Conservation (phyloP, 1,284 basidiomycete genomes). For the Irpex rosettiformis region DNA sequence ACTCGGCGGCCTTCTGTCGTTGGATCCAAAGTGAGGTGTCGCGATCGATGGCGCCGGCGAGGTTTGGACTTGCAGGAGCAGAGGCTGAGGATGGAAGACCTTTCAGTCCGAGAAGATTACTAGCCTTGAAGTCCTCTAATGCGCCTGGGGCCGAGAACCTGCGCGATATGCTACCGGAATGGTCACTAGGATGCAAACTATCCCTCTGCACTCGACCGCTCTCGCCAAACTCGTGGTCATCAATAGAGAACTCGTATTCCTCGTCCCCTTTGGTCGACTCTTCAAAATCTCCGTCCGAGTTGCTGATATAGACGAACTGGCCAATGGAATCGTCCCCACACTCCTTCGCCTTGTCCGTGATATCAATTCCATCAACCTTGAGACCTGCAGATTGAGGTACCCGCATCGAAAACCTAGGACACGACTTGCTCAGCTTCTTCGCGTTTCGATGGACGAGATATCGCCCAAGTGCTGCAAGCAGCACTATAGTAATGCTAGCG, state of each 20-base stretch:
- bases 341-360: not conserved
- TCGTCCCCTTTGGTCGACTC: not conserved
- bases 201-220: not conserved
- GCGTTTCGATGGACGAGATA: slow-evolving; percentile 9
- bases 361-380: not conserved
- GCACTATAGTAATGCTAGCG: slow-evolving; percentile 1
- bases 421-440: slow-evolving; percentile 2
- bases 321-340: not conserved
- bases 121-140: not conserved
- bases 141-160: not conserved
- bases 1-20: slow-evolving; percentile 16
- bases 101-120: not conserved
- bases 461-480: not conserved
- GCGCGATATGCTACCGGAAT: not conserved
- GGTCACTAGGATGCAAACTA: not conserved
- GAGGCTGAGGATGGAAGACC: slow-evolving; percentile 2
- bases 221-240: not conserved
- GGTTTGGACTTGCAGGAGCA: slow-evolving; percentile 11
- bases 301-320: slow-evolving; percentile 14
- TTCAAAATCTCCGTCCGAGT: slow-evolving; percentile 7
- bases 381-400: not conserved
- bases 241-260: not conserved
- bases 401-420: slow-evolving; percentile 8
- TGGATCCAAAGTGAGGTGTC: slow-evolving; percentile 12
- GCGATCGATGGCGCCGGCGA: slow-evolving; percentile 1